phyloP scores from a whole-genome alignment of 192 early-diverging fungal species.

The Kickxella alabastrina region DNA sequence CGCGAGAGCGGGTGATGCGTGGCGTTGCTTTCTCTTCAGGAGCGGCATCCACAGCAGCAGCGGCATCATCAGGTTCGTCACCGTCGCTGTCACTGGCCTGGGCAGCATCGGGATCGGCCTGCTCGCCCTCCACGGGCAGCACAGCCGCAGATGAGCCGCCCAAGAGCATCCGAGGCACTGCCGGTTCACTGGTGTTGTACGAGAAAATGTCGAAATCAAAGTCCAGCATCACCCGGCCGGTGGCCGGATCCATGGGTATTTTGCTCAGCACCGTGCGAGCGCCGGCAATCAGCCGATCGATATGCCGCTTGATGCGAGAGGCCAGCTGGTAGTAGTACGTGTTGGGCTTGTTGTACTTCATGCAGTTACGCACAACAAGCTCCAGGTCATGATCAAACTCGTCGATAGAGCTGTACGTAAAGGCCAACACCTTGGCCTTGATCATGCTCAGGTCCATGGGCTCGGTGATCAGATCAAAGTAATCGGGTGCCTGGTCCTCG shows the following conservation, averaged over 20 bases:
- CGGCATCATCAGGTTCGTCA: neutral
- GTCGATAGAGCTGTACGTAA: conserved; percentile 57
- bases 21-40: neutral
- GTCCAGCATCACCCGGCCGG: conserved; percentile 24
- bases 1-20: no score
- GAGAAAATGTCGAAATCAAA: conserved; percentile 27
- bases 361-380: conserved; percentile 41
- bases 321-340: conserved; percentile 49
- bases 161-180: no score
- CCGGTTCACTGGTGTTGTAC: conserved; percentile 1
- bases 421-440: conserved; percentile 51
- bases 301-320: conserved; percentile 20
- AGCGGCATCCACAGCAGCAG: no score
- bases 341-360: conserved; percentile 44
- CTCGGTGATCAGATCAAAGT: conserved; percentile 59
- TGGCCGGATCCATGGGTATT: conserved; percentile 32
- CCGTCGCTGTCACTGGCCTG: neutral
- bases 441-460: conserved; percentile 82
- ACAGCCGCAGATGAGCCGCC: no score
- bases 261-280: conserved; percentile 3
- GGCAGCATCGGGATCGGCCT: conserved; percentile 1
- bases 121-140: no score
- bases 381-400: conserved; percentile 54
- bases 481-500: conserved; percentile 67
- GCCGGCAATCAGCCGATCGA: conserved; percentile 18